These are phyloP conservation scores for Lobulomyces angularis DNA, from an alignment of 192 early-diverging fungal genomes.

Conservation along the genomic window DNA sequence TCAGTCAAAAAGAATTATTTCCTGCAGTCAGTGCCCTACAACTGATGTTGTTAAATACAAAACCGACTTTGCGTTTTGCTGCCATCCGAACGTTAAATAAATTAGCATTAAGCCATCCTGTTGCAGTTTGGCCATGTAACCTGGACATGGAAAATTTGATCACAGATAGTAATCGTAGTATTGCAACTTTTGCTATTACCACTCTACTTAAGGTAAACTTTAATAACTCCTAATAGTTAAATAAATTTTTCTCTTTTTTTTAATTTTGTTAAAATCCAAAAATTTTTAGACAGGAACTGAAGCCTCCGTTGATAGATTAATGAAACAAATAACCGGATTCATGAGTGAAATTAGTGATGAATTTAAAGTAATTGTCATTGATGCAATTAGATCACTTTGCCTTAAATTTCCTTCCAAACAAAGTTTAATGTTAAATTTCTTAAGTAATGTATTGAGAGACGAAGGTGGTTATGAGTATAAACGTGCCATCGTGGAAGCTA, in stretches of 20 bases:
- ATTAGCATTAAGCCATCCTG: constrained; percentile 78
- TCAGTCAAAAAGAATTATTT: constrained; percentile 72
- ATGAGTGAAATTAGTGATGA: constrained; percentile 98
- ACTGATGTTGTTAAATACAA: constrained; percentile 84
- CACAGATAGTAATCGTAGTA: constrained; percentile 88
- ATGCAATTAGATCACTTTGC: constrained; percentile 91
- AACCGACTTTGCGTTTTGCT: constrained; percentile 86
- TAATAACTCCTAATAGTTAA: background rate
- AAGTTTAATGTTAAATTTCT: constrained; percentile 78
- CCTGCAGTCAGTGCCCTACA: constrained; percentile 88
- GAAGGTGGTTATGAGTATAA: constrained; percentile 98
- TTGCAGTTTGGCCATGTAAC: constrained; percentile 87
- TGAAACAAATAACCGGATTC: constrained; percentile 98
- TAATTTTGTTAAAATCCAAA: constrained; percentile 5
- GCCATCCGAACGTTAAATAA: constrained; percentile 94
- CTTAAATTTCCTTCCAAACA: constrained; percentile 97
- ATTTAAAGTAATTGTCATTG: constrained; percentile 98
- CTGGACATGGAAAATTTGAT: constrained; percentile 97
- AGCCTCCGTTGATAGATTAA: constrained; percentile 89
- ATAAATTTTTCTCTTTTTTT: background rate
- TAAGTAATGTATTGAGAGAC: constrained; percentile 84
- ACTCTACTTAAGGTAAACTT: constrained; percentile 71
- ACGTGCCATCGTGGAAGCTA: constrained; percentile 89
- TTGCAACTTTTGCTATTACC: constrained; percentile 97
- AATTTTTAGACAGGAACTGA: constrained; percentile 91